Evolutionary conservation across 2,329 filamentous ascomycete species (phyloP).

Genomic region (Phoma sp.): DNA sequence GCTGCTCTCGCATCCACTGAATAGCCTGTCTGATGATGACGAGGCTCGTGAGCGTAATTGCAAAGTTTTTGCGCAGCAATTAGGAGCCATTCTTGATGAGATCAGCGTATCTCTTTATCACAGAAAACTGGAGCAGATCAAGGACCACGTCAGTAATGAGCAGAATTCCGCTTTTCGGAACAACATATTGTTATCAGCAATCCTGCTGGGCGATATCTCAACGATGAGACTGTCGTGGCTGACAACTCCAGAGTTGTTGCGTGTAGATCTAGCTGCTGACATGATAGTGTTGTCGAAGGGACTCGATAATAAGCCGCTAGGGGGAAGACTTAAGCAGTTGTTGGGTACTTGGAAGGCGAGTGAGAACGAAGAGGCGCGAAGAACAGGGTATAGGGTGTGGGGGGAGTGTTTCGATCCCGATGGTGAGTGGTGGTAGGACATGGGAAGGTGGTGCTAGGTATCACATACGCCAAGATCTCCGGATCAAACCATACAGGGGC

Average conservation of each 20-base stretch:
- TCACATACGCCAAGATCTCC: too few relatives aligned
- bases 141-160: neutral
- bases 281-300: slow-evolving; percentile 18
- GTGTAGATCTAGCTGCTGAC: slow-evolving; percentile 33
- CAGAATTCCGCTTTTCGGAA: neutral
- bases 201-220: slow-evolving; percentile 31
- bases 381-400: slow-evolving; percentile 11
- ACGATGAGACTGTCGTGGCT: slow-evolving; percentile 33
- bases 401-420: neutral
- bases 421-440: neutral
- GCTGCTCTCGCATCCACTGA: slow-evolving; percentile 34
- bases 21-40: neutral
- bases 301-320: slow-evolving; percentile 2
- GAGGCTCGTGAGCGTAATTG: slow-evolving; percentile 22
- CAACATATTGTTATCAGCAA: slow-evolving; percentile 18
- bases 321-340: slow-evolving; percentile 16
- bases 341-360: slow-evolving; percentile 27
- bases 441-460: too few relatives aligned
- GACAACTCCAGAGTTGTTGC: slow-evolving; percentile 29
- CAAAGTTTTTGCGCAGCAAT: slow-evolving; percentile 25
- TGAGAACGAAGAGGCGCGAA: slow-evolving; percentile 39
- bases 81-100: slow-evolving; percentile 21
- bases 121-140: slow-evolving; percentile 17
- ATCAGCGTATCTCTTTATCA: slow-evolving; percentile 30
- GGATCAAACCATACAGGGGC: neutral